Base-by-base conservation (phyloP, 257 asterid species). In the Lavandula angustifolia region DNA sequence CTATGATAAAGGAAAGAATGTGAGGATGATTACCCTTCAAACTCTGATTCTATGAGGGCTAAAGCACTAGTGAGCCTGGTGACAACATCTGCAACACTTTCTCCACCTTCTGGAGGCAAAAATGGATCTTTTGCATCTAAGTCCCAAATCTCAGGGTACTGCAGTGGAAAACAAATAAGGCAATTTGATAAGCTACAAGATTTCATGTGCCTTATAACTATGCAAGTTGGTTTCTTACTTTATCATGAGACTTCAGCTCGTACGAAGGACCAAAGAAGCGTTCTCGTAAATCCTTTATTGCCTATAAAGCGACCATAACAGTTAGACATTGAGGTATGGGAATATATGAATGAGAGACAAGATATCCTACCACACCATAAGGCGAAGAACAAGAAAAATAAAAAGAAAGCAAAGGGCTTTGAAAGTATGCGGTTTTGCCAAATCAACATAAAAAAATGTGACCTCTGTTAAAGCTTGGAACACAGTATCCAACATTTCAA, bases 31-130 rank as follows among this genome's bases (percentile, higher is more conserved):
- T 85, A 92, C 98, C 73, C 86, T 73, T 68, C 73, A 78, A 84
- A 92, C 48, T 81, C 90, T 14, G 88, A 75, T 71, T 92, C 97
- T 64, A 87, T 75, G 66, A 57, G 62, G 37, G 78, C 67, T 66
- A 92, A 74, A 50, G 97, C 97, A 57, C 64, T 76, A 17, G 85
- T 56, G 70, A 92, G 94, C 74, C 99, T 87, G 53, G 84, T 72
- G 78, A 75, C 96, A 66, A 92, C 96, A 79, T 89, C 95, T 3
- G 92, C 94, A 67, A 92, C 99, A 75, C 99, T 92, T 80, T 92
- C 99, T 77, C 99, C 99, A 59, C 95, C 96, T 80, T 85, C 92
- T 3, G 97, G 96, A 74, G 29, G 91, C 84, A 69, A 60, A 79
- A 92, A 84, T n/a, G 98, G 97, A 75, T 92, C 95, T 64, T 79